Conservation (phyloP, 116 monocot species). For the Iris pallida region DNA sequence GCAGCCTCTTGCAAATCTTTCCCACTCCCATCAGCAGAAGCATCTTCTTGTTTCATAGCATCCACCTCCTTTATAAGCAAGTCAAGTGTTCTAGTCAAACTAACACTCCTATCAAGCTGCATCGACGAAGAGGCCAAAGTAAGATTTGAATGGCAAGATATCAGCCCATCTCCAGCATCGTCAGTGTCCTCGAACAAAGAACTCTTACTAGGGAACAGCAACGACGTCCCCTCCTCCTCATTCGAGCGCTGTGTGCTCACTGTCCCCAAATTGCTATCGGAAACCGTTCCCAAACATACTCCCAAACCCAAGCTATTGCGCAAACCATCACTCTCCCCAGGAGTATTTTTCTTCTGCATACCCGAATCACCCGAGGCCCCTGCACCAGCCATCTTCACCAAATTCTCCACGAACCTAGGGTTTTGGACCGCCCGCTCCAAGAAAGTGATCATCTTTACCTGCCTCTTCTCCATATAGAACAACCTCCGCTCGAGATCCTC, state of each 20-base stretch:
- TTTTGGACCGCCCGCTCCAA: constrained; percentile 43
- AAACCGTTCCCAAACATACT: constrained; percentile 47
- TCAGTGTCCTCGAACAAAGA: constrained; percentile 11
- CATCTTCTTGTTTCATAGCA: constrained; percentile 8
- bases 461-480: constrained; percentile 75
- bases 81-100: constrained; percentile 12
- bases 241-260: constrained; percentile 42
- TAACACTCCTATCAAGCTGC: constrained; percentile 33
- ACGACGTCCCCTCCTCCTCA: constrained; percentile 33
- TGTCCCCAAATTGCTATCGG: constrained; percentile 30
- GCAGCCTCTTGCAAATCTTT: constrained; percentile 7
- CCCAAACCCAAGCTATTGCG: constrained; percentile 70
- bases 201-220: constrained; percentile 43
- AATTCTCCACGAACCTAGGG: constrained; percentile 52
- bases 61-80: constrained; percentile 9
- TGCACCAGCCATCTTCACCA: constrained; percentile 41
- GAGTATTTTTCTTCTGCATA: constrained; percentile 55
- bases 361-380: constrained; percentile 20
- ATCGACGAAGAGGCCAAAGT: constrained; percentile 67
- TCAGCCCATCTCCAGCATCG: constrained; percentile 50
- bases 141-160: constrained; percentile 66
- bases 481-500: constrained; percentile 53
- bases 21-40: constrained; percentile 6
- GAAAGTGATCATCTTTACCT: constrained; percentile 62
- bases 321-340: constrained; percentile 23